Conservation (phyloP, 1,284 basidiomycete genomes). For the Ustilago bromivora region DNA sequence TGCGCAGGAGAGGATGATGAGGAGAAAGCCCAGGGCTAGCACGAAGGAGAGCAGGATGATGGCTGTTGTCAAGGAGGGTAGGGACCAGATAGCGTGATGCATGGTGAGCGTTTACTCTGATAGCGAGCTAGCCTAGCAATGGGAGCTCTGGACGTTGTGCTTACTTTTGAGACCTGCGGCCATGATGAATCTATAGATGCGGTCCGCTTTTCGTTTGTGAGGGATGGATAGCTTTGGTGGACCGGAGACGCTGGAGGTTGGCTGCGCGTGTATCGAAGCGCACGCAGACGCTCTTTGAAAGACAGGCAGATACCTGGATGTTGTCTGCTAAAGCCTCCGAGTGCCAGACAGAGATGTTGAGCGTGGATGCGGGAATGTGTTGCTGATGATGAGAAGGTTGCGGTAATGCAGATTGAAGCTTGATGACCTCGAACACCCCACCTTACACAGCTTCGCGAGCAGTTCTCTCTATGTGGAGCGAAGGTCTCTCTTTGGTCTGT, state of each 20-base stretch:
- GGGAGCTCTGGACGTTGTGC: slow-evolving; percentile 6
- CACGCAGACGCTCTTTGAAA: neutral
- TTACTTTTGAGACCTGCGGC: slow-evolving; percentile 61
- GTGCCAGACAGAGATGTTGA: neutral
- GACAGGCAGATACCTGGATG: neutral
- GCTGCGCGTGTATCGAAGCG: neutral
- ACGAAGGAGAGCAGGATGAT: slow-evolving; percentile 79
- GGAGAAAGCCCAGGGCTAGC: slow-evolving; percentile 93
- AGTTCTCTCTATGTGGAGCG: slow-evolving; percentile 16
- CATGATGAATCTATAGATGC: slow-evolving; percentile 35
- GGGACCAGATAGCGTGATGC: neutral
- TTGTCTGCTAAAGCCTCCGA: neutral
- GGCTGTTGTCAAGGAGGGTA: slow-evolving; percentile 37
- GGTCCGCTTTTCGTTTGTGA: slow-evolving; percentile 6
- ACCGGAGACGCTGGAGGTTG: neutral
- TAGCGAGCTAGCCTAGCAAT: neutral
- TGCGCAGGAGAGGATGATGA: slow-evolving; percentile 97
- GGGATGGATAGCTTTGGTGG: slow-evolving; percentile 15
- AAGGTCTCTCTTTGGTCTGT: neutral
- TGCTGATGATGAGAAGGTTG: neutral
- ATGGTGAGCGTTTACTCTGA: neutral
- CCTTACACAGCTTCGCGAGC: neutral
- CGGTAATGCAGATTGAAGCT: slow-evolving; percentile 12
- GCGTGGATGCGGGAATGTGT: neutral
- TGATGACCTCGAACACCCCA: slow-evolving; percentile 7